Base-by-base conservation (phyloP, 768 basidiomycete species). In the Xerocomellus dryophilus region DNA sequence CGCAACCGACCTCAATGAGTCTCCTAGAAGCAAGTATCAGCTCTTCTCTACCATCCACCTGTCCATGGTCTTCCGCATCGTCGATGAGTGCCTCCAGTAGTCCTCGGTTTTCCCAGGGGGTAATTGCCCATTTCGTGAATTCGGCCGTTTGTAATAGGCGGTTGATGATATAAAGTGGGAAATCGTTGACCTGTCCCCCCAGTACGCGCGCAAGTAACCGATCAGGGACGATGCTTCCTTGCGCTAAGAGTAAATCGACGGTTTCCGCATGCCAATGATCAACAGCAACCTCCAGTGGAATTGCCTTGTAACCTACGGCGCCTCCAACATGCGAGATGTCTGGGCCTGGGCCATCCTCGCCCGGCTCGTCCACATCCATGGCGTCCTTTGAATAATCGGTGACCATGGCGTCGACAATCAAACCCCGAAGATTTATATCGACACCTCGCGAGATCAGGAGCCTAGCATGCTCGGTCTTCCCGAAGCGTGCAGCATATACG, bases 401-500 rank as follows among this genome's bases (percentile, higher is more conserved):
- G 18, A 25, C 50, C 35, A 21, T 21, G 18, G 2, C 8, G 36
- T 10, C 14, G 15, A 52, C 17, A 10, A 23, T 15, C 8, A 54
- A 21, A 8, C 57, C 52, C 1, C 2, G 48, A 11, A 32, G 2
- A 7, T 60, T 50, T 1, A 60, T 17, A 21, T 45, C 1, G 5
- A 20, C 38, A 9, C 48, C 56, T 0, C 21, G 36, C 2, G 21
- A 50, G 34, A 54, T 43, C 32, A 59, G 14, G 5, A 7, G 7
- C 17, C 9, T 27, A 14, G 50, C 50, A 27, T 57, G 51, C 4
- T 1, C 11, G 3, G 29, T 36, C 20, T 49, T 52, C 5, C 48
- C 43, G 7, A 59, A 34, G 0, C 47, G 25, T 0, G 47, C 39
- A 3, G 47, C 39, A n/a, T 59, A 58, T 23, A 59, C 34, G 5